phyloP scores from a whole-genome alignment of 2,329 filamentous ascomycete species.

The Exophiala xenobiotica region DNA sequence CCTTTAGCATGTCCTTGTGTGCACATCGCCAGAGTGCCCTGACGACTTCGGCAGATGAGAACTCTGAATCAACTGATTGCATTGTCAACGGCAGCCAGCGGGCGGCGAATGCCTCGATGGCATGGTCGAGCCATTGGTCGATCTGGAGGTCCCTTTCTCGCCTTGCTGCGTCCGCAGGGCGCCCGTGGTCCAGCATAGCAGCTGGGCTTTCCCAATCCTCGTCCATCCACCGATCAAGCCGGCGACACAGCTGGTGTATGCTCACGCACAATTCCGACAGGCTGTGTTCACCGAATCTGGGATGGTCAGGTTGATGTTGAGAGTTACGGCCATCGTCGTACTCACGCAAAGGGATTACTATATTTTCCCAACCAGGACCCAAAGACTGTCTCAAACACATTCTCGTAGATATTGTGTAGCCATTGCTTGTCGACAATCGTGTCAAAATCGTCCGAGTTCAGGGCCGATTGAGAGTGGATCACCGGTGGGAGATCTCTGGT shows the following conservation, averaged over 20 bases:
- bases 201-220: constrained; percentile 23
- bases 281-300: constrained; percentile 19
- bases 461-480: neutral
- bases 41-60: constrained; percentile 24
- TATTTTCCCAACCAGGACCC: constrained; percentile 46
- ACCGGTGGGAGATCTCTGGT: constrained; percentile 6
- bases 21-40: constrained; percentile 38
- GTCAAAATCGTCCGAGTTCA: constrained; percentile 5
- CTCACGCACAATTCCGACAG: constrained; percentile 13
- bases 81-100: constrained; percentile 32
- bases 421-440: constrained; percentile 16
- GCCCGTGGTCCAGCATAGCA: constrained; percentile 1
- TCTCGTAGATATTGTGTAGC: constrained; percentile 36
- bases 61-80: neutral
- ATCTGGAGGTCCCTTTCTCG: constrained; percentile 27
- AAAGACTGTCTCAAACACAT: constrained; percentile 43
- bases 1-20: constrained; percentile 41
- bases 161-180: constrained; percentile 20
- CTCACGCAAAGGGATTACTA: constrained; percentile 45
- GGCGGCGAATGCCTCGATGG: constrained; percentile 34
- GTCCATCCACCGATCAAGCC: constrained; percentile 36
- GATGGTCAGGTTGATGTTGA: neutral
- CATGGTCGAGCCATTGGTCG: constrained; percentile 30
- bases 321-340: neutral
- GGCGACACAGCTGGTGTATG: constrained; percentile 25